Evolutionary conservation across 805 yeast species (phyloP), one percentile per base, ranked within the genome.

Genomic region (Zygotorulaspora danielsina): DNA sequence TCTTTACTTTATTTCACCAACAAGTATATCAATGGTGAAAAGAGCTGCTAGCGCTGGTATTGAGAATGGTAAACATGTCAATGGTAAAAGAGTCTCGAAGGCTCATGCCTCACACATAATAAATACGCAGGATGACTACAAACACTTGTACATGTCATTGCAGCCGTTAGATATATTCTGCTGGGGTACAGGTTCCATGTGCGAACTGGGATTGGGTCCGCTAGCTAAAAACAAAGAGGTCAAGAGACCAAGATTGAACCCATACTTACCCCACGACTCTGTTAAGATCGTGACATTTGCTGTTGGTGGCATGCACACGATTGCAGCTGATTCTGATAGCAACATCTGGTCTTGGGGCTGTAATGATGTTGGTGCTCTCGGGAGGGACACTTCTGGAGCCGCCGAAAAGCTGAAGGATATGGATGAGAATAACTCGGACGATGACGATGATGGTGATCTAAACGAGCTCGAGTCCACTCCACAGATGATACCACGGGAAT

Each of bases 321-420:
- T 93, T 32, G 97, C 90, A 0, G 64, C 90, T 36, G 97, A 88
- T 57, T 62, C 75, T 27, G 67, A 77, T 12, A 87, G 87, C 49
- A 71, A 75, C 42, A 64, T 93, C n/a, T 93, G 97, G 96, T 84
- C 96, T 3, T 93, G 99, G 99, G 99, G 99, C 42, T 84, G 85
- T 32, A 93, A 93, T 53, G 99, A 93, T 55, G 80, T 88, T 45
- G 87, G 83, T 25, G 97, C 85, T 3, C 69, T 93, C 31, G 98
- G 97, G 13, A 78, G 99, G 61, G 85, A 83, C 53, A 82, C 93
- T 1, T 73, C 85, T 0, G 73, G 65, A 8, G 80, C 73, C 6
- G 76, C 68, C 15, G 95, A 82, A 47, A 70, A 72, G 18, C 66
- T 85, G 42, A 81, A 76, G 55, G 85, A 83, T 51, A 76, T 78